Evolutionary conservation across 257 asterid species (phyloP), one percentile per base, ranked within the genome.

Genomic region (Nicotiana otophora): DNA sequence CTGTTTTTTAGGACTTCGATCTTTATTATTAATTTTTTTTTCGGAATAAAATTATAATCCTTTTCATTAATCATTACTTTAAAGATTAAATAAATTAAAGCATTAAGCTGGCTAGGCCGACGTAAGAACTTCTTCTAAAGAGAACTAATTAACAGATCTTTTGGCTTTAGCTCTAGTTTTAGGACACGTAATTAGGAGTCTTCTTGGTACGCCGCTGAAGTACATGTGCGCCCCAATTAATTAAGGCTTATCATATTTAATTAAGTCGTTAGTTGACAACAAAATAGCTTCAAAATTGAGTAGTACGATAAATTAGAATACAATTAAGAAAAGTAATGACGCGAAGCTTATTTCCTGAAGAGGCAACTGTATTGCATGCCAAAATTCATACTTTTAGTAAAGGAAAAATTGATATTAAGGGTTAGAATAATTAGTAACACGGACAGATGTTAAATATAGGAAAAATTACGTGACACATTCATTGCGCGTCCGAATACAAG

Each of bases 201-300:
- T 20, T 0, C 80, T 74, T 48, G 23, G 80, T 48, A 42, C 55
- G 34, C 2, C 0, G n/a, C 5, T 42, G 26, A 26, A 74, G 62
- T 48, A 26, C 80, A 74, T 74, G 42, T 74, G 80, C 80, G 26
- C 8, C 42, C 62, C 80, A 74, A 72, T 46, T 23, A 46, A 72
- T 46, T 72, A 72, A 72, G n/a, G 79, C 14, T 74, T 23, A 23
- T 74, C 4, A 74, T 74, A 74, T 51, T 74, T 74, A 74, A 7
- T 48, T 48, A 23, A 74, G 80, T 74, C 80, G 80, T 74, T 74
- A 23, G 80, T 74, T 48, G 16, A 74, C 62, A 62, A 74, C 62
- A 26, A 74, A 74, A 48, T 48, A 46, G 62, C 62, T 74, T 26
- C 12, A 48, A 51, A 74, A 15, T 23, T 23, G 78, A 23, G n/a